These are phyloP conservation scores for Hypoxylon crocopeplum DNA, from an alignment of 495 filamentous ascomycete genomes.

Conservation along the genomic window DNA sequence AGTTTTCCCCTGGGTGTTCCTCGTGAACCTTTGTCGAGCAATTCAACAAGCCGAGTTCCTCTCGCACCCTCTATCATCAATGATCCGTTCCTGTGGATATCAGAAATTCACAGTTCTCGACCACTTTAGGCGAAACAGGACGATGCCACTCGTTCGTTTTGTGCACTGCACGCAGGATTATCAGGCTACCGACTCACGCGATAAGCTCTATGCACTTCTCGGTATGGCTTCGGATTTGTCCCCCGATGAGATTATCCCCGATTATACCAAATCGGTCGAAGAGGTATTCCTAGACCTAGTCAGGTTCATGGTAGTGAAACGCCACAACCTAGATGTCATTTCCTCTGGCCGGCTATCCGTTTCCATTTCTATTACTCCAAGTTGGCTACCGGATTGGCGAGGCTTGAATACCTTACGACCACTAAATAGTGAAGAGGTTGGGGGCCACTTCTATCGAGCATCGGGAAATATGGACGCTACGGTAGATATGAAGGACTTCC, in stretches of 20 bases:
- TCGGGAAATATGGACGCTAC: constrained; percentile 12
- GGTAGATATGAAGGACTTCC: constrained; percentile 3
- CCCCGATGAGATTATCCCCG: constrained; percentile 23
- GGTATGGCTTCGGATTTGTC: constrained; percentile 36
- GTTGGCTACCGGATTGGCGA: constrained; percentile 23
- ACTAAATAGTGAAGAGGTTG: constrained; percentile 18
- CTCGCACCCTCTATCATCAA: constrained; percentile 4
- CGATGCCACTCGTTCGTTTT: constrained; percentile 14
- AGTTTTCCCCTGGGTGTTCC: constrained; percentile 17
- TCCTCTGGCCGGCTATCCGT: constrained; percentile 3
- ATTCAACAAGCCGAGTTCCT: constrained; percentile 19
- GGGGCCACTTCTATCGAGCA: constrained; percentile 16
- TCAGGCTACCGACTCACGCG: constrained; percentile 28
- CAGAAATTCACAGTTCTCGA: constrained; percentile 18
- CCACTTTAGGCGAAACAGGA: constrained; percentile 15
- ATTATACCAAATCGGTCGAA: constrained; percentile 31
- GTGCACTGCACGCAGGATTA: constrained; percentile 22
- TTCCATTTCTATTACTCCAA: background rate
- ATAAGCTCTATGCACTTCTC: constrained; percentile 38
- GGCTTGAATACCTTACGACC: constrained; percentile 10
- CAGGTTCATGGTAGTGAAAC: constrained; percentile 6
- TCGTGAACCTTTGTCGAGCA: constrained; percentile 9
- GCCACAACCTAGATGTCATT: constrained; percentile 7
- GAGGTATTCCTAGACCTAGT: constrained; percentile 31
- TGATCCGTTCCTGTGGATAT: constrained; percentile 16